Base-by-base conservation (phyloP, 2,329 filamentous ascomycete species). In the Colletotrichum tofieldiae region DNA sequence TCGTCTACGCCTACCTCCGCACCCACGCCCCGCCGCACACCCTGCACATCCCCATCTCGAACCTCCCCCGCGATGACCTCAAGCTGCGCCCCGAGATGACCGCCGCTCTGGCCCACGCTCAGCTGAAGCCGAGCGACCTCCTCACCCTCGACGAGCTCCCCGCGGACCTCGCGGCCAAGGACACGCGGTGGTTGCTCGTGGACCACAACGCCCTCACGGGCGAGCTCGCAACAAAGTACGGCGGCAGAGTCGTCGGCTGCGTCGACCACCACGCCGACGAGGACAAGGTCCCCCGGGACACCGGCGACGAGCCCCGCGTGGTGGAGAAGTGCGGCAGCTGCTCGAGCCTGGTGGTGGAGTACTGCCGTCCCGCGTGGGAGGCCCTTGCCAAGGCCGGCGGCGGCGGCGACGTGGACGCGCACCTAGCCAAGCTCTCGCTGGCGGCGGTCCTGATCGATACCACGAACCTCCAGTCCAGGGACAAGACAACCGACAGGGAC, bases 251-350 rank as follows among this genome's bases (percentile, higher is more conserved):
- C 0, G 82, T 86, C 5, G 93, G 92, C 5, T 92, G 92, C 74
- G 88, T 96, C 65, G 94, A 96, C 81, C 94, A 96, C 81, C 94
- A 96, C 79, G 91, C 89, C 0, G 93, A 96, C 73, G 94, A 96
- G 77, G 80, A 84, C 7, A 82, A 79, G 8, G 83, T 94, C 0
- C 81, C 82, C 0, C 79, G 12, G 71, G 83, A 86, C 14, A 83
- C 82, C 0, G 84, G 82, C 4, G 84, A 84, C 0, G 80, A 86
- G 7, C 89, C 91, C 1, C 86, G 93, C 23, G 82, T 94, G 1
- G 86, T 96, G 26, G 85, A 89, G 74, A 90, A 88, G 65, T 87
- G 87, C 68, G 94, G 93, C 5, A 95, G 93, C 81, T 96, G 94
- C 81, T 88, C 89, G 74, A 94, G 92, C 72, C 83, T 95, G 2